Conservation (phyloP, 2,329 filamentous ascomycete species). For the Tolypocladium tropicale region DNA sequence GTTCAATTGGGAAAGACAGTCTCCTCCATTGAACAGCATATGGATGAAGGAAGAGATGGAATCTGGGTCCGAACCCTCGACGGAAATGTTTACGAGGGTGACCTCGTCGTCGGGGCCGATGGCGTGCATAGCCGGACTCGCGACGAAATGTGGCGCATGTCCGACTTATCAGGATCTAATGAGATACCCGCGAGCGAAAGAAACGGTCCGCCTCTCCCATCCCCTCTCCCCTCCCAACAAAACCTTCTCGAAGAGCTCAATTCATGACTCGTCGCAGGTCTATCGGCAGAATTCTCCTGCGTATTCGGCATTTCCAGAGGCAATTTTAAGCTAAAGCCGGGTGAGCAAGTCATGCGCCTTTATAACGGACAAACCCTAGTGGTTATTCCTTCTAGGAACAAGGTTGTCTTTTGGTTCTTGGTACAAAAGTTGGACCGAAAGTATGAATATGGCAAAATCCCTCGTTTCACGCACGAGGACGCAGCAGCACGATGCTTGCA, state of each 20-base stretch:
- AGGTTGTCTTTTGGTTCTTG: slow-evolving; percentile 1
- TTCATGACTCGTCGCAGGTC: neutral
- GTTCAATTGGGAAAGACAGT: slow-evolving; percentile 2
- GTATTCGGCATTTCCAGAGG: slow-evolving; percentile 25
- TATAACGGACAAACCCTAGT: neutral
- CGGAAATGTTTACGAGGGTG: slow-evolving; percentile 13
- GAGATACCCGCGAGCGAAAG: neutral
- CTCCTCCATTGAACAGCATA: neutral
- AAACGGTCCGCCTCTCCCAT: neutral
- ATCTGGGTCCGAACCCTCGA: slow-evolving; percentile 6
- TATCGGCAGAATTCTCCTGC: slow-evolving; percentile 17
- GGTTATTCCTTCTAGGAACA: neutral
- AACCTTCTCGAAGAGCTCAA: neutral
- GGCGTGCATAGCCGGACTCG: slow-evolving; percentile 27
- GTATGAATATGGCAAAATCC: neutral
- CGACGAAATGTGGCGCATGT: slow-evolving; percentile 14
- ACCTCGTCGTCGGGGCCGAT: slow-evolving; percentile 27
- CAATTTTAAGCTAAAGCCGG: slow-evolving; percentile 6
- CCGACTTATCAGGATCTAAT: neutral
- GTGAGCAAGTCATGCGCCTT: neutral
- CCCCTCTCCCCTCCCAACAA: no score
- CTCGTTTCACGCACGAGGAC: neutral
- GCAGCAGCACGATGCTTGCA: neutral
- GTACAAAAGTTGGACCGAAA: neutral
- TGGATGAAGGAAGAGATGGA: slow-evolving; percentile 3